Base-by-base conservation (phyloP, 176 grass and related monocot species). In the Saccharum officinarum region DNA sequence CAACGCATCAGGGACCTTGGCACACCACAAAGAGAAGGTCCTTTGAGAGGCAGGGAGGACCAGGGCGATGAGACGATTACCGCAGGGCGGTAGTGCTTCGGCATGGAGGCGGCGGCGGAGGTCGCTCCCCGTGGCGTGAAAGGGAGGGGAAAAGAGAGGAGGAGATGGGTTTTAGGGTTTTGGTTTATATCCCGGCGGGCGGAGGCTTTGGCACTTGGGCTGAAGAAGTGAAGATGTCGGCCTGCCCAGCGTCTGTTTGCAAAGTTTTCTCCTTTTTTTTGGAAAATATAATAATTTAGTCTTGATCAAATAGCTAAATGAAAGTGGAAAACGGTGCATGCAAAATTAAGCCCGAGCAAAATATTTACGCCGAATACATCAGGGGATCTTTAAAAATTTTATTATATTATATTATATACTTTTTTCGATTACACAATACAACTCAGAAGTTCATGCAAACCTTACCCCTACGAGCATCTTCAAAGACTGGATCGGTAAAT, bases 11-110 rank as follows among this genome's bases (percentile, higher is more conserved):
- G 83, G 71, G 45, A 36, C 25, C 69, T 1, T 13, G 2, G 67
- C 86, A 5, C 50, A 13, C 18, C 25, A 44, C 23, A n/a, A 0
- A 30, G 86, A 34, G 1, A 44, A 17, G 7, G n/a, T 49, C 14
- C 2, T 17, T 69, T 0, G 31, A 9, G 26, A 52, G 26, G 15
- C 8, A 25, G 3, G n/a, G 3, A 3, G 38, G 3, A 9, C 5
- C 22, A 14, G 3, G 62, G 70, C 8, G 23, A 11, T 0, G 6
- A 25, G 62, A 59, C 31, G 37, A 65, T 87, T 94, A 98, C 93
- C 77, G 97, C 65, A 38, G 97, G 93, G 0, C 90, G 88, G 44
- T 94, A 94, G 82, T 98, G 97, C 90, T 95, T 98, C 86, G 92
- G 91, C 93, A 98, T 98, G 86, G 71, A 41, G 67, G 23, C 26